Evolutionary conservation across 345 rosid genomes (phyloP).

Genomic region (Populus ilicifolia): DNA sequence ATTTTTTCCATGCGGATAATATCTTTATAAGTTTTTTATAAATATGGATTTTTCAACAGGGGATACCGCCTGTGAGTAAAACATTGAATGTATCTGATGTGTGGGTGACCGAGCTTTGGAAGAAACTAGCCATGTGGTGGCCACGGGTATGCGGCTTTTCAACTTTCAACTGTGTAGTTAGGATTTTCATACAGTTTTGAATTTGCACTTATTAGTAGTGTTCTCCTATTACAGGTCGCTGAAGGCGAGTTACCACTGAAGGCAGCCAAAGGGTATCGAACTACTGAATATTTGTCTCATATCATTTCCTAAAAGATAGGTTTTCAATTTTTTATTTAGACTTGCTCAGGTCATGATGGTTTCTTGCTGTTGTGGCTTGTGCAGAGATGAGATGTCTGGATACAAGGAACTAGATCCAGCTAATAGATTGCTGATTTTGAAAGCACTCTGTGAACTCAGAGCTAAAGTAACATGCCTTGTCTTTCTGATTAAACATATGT

Average conservation of each 20-base stretch:
- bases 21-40: neutral
- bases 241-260: slow-evolving; percentile 63
- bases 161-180: neutral
- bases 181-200: neutral
- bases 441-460: slow-evolving; percentile 87
- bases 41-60: slow-evolving; percentile 34
- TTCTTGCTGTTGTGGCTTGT: slow-evolving; percentile 22
- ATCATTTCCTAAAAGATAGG: neutral
- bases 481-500: slow-evolving; percentile 5
- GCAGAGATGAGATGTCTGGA: slow-evolving; percentile 57
- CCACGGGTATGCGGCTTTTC: slow-evolving; percentile 54
- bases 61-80: slow-evolving; percentile 68
- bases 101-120: slow-evolving; percentile 78
- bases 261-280: slow-evolving; percentile 53
- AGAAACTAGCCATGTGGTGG: slow-evolving; percentile 76
- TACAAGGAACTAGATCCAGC: slow-evolving; percentile 62
- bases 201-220: neutral
- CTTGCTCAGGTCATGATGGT: neutral
- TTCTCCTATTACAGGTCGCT: slow-evolving; percentile 54
- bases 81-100: slow-evolving; percentile 46
- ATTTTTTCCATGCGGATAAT: neutral
- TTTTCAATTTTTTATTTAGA: neutral
- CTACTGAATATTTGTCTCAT: neutral
- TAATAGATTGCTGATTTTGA: slow-evolving; percentile 55
- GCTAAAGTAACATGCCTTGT: slow-evolving; percentile 45